Percentiles rank a stretch among this genome's conserved stretches.
These are phyloP conservation scores for Pterocarpus santalinus DNA, from an alignment of 306 rosid species.

Conservation along the genomic window DNA sequence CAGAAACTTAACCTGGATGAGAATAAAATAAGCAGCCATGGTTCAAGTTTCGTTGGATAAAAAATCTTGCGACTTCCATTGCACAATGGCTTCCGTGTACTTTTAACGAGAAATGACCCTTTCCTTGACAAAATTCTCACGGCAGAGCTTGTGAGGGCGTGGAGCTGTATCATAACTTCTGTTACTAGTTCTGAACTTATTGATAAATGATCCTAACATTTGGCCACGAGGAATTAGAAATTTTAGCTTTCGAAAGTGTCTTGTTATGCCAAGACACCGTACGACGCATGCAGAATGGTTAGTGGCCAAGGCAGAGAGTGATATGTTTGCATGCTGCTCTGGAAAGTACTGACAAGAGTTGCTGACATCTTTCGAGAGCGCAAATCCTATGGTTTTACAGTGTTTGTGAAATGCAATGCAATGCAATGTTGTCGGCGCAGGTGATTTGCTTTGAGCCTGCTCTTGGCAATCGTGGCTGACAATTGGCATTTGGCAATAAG, in stretches of 20 bases:
- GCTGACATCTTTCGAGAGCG: background rate
- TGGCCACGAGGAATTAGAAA: background rate
- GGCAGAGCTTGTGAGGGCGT: too few relatives aligned
- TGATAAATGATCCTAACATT: background rate
- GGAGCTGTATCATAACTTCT: background rate
- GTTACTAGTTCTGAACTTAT: background rate
- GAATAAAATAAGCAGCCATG: background rate
- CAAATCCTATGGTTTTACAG: background rate
- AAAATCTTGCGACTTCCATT: background rate
- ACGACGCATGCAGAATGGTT: background rate
- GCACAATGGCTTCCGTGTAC: background rate
- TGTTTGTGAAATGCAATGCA: background rate
- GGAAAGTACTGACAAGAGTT: background rate
- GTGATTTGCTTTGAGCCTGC: too few relatives aligned
- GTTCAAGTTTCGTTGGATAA: background rate
- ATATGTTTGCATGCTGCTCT: background rate
- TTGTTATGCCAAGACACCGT: background rate
- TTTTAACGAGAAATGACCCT: background rate
- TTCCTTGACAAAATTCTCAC: background rate
- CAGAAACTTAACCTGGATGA: background rate
- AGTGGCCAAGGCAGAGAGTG: background rate
- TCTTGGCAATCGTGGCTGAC: background rate
- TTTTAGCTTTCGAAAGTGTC: background rate
- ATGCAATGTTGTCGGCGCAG: background rate
- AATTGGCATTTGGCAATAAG: background rate